Evolutionary conservation across 2,329 filamentous ascomycete species (phyloP), one percentile per base, ranked within the genome.

Genomic region (Blumeriella jaapii): DNA sequence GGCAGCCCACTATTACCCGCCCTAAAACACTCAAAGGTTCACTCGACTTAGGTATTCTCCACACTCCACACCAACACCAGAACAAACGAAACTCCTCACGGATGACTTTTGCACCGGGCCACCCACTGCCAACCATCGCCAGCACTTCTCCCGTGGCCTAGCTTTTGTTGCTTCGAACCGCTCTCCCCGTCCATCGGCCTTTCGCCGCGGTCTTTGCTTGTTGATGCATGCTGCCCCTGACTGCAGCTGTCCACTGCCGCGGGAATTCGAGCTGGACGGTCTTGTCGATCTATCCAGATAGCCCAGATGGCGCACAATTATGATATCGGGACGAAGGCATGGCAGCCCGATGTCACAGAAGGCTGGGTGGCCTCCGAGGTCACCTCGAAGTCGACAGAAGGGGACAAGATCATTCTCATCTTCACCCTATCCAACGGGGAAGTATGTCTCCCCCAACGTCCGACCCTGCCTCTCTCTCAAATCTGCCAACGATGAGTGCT

Each of bases 301-400:
- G 50, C 44, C 47, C 44, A 48, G 40, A 93, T 94, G 87, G 84
- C 85, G 67, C 82, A 93, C 63, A 84, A 75, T 59, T 96, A 93
- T 67, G 87, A 96, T 70, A 76, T 95, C 57, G 91, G 89, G 58
- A 96, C 89, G 55, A 78, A 85, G 74, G 91, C 87, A 59, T 98
- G 91, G 91, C 91, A 96, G 73, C 87, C 91, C 53, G 91, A 98
- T 68, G 67, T 75, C 59, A 83, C 83, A 43, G 89, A 98, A 63
- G 91, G 91, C 64, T 98, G 91, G 89, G 77, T 98, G 60, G 82
- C 87, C 58, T 95, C 91, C 29, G 87, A 96, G 69, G 82, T 98
- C 52, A 70, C 81, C 59, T 80, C 82, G 62, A 95, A 91, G 69
- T 71, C 73, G 38, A 66, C 84, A 48, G 71, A 91, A 56, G 91